These are phyloP conservation scores for Scheffersomyces lignosus DNA, from an alignment of 805 yeast species.

Conservation along the genomic window DNA sequence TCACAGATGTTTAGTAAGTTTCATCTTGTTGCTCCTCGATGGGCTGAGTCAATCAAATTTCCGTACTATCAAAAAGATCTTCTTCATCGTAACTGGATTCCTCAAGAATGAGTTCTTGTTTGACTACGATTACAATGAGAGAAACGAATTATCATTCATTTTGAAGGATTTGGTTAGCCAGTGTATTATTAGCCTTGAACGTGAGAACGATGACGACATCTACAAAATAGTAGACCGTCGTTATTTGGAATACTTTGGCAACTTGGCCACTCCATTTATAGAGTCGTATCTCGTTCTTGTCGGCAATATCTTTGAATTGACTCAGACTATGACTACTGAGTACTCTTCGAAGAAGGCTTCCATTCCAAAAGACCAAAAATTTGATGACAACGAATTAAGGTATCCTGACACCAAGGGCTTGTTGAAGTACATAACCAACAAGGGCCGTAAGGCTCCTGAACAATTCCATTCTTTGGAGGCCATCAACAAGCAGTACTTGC, in stretches of 20 bases:
- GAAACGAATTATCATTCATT: slow-evolving; percentile 28
- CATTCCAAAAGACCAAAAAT: slow-evolving; percentile 4
- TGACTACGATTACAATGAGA: slow-evolving; percentile 36
- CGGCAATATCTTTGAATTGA: slow-evolving; percentile 8
- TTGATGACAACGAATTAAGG: slow-evolving; percentile 13
- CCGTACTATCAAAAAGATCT: slow-evolving; percentile 23
- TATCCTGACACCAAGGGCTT: slow-evolving; percentile 35
- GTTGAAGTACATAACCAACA: slow-evolving; percentile 24
- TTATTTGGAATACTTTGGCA: slow-evolving; percentile 24
- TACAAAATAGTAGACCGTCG: slow-evolving; percentile 21
- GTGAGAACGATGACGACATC: slow-evolving; percentile 10
- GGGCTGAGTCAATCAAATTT: slow-evolving; percentile 1
- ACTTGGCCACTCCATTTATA: slow-evolving; percentile 34
- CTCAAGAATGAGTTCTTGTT: slow-evolving; percentile 44
- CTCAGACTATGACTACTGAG: slow-evolving; percentile 15
- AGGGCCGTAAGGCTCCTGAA: slow-evolving; percentile 9
- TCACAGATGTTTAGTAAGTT: slow-evolving; percentile 48
- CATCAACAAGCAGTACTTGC: slow-evolving; percentile 42
- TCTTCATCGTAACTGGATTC: slow-evolving; percentile 37
- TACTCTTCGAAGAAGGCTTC: slow-evolving; percentile 11
- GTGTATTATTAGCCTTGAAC: slow-evolving; percentile 10
- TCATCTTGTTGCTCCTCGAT: slow-evolving; percentile 14
- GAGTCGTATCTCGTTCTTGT: slow-evolving; percentile 33
- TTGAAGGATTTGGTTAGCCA: slow-evolving; percentile 21
- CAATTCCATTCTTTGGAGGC: slow-evolving; percentile 25